Evolutionary conservation across 164 flowering plant genomes (phyloP).

Genomic region (Nymphaea thermarum): DNA sequence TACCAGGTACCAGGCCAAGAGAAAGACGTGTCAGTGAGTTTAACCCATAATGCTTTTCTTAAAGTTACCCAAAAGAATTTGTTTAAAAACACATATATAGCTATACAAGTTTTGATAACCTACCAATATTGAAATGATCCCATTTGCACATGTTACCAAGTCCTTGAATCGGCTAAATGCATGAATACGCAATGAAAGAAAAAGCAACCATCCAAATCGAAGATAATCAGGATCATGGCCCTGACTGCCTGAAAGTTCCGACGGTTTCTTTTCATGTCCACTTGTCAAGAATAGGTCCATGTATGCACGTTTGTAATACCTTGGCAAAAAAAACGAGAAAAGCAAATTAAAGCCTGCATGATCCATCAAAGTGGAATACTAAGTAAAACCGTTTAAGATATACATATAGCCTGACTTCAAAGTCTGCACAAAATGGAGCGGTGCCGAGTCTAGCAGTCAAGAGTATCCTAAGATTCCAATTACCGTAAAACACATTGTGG

Average conservation of each 20-base stretch:
- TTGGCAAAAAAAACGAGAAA: slow-evolving; percentile 8
- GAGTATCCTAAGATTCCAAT: too few species aligned
- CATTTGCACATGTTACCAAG: slow-evolving; percentile 86
- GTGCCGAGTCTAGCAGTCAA: too few species aligned
- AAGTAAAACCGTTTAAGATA: background rate
- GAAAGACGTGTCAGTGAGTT: too few species aligned
- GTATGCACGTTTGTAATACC: slow-evolving; percentile 70
- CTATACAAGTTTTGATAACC: slow-evolving; percentile 16
- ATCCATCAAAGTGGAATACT: background rate
- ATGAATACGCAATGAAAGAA: slow-evolving; percentile 82
- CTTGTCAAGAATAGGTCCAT: slow-evolving; percentile 44
- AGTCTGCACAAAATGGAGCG: too few species aligned
- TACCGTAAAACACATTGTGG: too few species aligned
- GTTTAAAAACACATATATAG: too few species aligned
- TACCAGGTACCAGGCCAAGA: background rate
- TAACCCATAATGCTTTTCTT: too few species aligned
- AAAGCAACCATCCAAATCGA: slow-evolving; percentile 96
- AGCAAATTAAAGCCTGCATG: background rate
- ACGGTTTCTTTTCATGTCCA: slow-evolving; percentile 24
- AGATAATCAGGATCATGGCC: slow-evolving; percentile 39
- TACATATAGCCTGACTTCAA: too few species aligned
- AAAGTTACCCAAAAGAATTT: too few species aligned
- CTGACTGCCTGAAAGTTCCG: slow-evolving; percentile 15
- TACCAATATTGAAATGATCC: slow-evolving; percentile 81
- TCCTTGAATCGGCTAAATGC: slow-evolving; percentile 82